These are phyloP conservation scores for Gryganskiella cystojenkinii DNA, from an alignment of 192 early-diverging fungal genomes.

Conservation along the genomic window DNA sequence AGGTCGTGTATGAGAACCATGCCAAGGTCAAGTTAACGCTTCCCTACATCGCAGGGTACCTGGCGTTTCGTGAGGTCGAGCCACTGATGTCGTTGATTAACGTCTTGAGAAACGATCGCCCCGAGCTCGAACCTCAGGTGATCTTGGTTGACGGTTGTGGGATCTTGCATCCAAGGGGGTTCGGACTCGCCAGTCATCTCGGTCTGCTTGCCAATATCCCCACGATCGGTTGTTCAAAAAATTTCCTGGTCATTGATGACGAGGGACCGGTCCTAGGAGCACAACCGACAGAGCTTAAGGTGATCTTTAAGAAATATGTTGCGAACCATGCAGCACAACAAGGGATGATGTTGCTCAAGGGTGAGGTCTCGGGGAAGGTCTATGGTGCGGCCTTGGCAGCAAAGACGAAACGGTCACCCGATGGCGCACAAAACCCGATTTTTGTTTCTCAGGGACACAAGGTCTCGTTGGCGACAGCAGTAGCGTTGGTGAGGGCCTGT, in stretches of 20 bases:
- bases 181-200: slow-evolving; percentile 89
- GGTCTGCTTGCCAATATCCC: slow-evolving; percentile 79
- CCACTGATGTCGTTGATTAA: slow-evolving; percentile 69
- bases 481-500: slow-evolving; percentile 71
- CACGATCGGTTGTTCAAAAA: slow-evolving; percentile 91
- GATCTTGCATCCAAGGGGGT: slow-evolving; percentile 84
- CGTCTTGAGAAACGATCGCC: slow-evolving; percentile 55
- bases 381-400: slow-evolving; percentile 57
- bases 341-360: slow-evolving; percentile 58
- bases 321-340: slow-evolving; percentile 3
- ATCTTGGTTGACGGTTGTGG: slow-evolving; percentile 93
- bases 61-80: slow-evolving; percentile 91
- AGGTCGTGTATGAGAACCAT: slow-evolving; percentile 74
- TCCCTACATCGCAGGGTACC: slow-evolving; percentile 90
- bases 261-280: slow-evolving; percentile 62
- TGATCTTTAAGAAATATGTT: slow-evolving; percentile 29
- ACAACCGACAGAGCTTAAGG: slow-evolving; percentile 64
- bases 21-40: slow-evolving; percentile 66
- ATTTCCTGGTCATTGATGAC: slow-evolving; percentile 82
- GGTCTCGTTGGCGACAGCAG: slow-evolving; percentile 75
- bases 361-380: slow-evolving; percentile 52
- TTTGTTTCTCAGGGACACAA: slow-evolving; percentile 91
- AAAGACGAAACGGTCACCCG: slow-evolving; percentile 8
- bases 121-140: slow-evolving; percentile 78
- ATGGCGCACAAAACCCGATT: slow-evolving; percentile 72